These are phyloP conservation scores for Citrullus amarus DNA, from an alignment of 306 rosid genomes.

Conservation along the genomic window DNA sequence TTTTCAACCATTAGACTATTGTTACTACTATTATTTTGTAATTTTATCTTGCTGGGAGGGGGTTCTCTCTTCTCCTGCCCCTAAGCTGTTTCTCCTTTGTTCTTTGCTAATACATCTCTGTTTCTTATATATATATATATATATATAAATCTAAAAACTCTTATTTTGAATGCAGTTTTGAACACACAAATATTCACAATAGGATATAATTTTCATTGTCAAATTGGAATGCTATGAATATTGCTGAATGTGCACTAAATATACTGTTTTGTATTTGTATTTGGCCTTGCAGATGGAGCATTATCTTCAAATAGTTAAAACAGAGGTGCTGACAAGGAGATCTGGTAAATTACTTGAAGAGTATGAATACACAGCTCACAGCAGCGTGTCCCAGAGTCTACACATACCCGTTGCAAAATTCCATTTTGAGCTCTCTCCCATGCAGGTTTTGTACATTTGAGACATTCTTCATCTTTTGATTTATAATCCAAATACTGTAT, in stretches of 20 bases:
- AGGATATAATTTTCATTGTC: neutral
- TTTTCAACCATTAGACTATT: neutral
- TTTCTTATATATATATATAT: too few relatives aligned
- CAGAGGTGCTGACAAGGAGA: constrained; percentile 55
- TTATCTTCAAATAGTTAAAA: constrained; percentile 88
- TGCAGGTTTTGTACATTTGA: constrained; percentile 52
- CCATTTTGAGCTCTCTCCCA: constrained; percentile 94
- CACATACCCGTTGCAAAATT: constrained; percentile 73
- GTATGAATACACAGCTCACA: constrained; percentile 95
- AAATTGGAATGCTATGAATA: neutral
- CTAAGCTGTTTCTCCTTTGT: neutral
- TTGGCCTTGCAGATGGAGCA: constrained; percentile 66
- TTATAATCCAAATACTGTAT: neutral
- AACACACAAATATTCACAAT: neutral
- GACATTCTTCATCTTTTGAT: neutral
- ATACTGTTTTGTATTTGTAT: constrained; percentile 7
- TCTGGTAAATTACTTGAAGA: constrained; percentile 59
- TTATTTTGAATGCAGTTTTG: neutral
- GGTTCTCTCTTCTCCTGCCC: neutral
- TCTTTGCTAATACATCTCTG: neutral
- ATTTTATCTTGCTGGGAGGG: neutral
- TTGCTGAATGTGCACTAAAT: neutral
- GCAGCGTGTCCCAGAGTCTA: constrained; percentile 58
- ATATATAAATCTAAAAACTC: neutral
- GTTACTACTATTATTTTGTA: neutral